Evolutionary conservation across 1,139 yeast genomes (phyloP), one percentile per base, ranked within the genome.

Genomic region (Yamadazyma pseudoaaseri): DNA sequence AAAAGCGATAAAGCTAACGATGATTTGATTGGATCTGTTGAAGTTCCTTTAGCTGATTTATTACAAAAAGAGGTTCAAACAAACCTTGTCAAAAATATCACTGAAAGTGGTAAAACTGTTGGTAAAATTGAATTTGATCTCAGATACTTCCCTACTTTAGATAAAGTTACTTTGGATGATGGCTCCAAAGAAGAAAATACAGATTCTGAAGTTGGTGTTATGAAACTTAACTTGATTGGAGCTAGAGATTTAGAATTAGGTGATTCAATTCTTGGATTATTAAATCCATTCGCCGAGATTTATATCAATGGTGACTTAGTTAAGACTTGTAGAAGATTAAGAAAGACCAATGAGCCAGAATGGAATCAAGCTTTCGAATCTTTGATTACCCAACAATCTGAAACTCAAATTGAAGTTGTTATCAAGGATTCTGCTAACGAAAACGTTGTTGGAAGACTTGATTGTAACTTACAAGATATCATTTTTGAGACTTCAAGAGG

Each of bases 231-330:
- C 16, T 67, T 92, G 37, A 82, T 83, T 46, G 82, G 81, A 47
- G 92, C 89, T 29, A 76, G 76, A 44, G 76, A 80, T 38, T 71
- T 92, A 52, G 94, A 86, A 51, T 62, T 73, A 25, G 64, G 80
- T 3, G 58, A 69, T 32, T 77, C 94, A 1, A 65, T 81, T 39
- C 70, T 83, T 42, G 96, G 95, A 30, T 71, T 70, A 35, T 62
- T 84, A 52, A 80, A 82, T 48, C 86, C 92, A 17, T 79, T 73
- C 52, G 87, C 87, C 8, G 86, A 81, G 47, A 58, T 84, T 16
- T 78, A 60, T 47, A 57, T 81, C 35, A 77, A 81, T 51, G 73
- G 70, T 29, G 71, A 78, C 42, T 60, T 76, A 37, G 68, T 71
- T 10, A 73, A 73, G 48, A 60, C 60, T 5, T 75, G 79, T 41